These are phyloP conservation scores for Pestalotiopsis sp. DNA, from an alignment of 2,329 filamentous ascomycete species.

Conservation along the genomic window DNA sequence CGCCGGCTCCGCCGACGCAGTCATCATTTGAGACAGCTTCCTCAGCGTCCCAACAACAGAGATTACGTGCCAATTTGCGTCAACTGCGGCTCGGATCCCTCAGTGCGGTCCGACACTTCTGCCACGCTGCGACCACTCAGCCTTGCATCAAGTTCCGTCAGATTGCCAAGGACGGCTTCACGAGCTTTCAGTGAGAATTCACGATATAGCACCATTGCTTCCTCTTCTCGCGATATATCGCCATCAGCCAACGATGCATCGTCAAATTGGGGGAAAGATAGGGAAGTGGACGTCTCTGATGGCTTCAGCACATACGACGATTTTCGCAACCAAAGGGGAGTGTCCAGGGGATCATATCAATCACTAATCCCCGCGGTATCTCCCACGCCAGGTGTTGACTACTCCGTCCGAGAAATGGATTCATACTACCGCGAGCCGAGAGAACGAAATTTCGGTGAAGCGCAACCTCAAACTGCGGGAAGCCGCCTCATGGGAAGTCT, in stretches of 20 bases:
- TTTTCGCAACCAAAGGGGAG: not conserved
- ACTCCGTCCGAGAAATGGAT: conserved; percentile 1
- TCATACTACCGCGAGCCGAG: conserved; percentile 3
- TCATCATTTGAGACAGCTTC: not conserved
- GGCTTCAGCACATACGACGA: not conserved
- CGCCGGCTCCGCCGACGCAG: conserved; percentile 6
- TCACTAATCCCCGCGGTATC: not conserved
- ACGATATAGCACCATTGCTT: not conserved
- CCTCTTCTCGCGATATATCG: not conserved
- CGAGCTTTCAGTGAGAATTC: not conserved
- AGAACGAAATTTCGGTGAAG: not conserved
- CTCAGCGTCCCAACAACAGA: not conserved
- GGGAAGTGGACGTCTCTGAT: not conserved
- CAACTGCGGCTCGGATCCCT: conserved; percentile 3
- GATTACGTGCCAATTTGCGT: not conserved
- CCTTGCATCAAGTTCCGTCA: not conserved
- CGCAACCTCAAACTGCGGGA: not conserved
- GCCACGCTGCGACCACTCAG: not conserved
- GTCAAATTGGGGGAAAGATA: not conserved
- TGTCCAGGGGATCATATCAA: not conserved
- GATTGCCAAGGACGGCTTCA: not conserved
- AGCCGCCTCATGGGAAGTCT: not conserved
- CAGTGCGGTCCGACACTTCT: not conserved
- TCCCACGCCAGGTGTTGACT: not conserved
- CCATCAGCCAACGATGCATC: not conserved